Base-by-base conservation (phyloP, 2,329 filamentous ascomycete genomes). In the Epichloe elymi region DNA sequence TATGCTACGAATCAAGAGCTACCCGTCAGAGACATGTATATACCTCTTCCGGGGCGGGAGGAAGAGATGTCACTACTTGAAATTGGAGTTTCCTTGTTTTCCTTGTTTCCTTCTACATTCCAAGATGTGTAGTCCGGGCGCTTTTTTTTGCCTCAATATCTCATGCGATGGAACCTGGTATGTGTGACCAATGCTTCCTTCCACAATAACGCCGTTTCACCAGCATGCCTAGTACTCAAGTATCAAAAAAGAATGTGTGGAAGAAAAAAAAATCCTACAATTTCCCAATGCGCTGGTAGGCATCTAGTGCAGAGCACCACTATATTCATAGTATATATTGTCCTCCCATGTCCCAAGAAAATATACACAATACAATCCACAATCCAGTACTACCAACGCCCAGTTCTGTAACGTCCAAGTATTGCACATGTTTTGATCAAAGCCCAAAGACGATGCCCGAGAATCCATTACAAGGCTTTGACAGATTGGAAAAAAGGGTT, bases 401-500 rank as follows among this genome's bases (percentile, higher is more conserved):
- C 5, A 38, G 19, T 26, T 36, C 14, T 12, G 12, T 17, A 36
- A 20, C 33, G 30, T 17, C 11, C n/a, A 10, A 35, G 43, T 11
- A 30, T 7, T 17, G 8, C 7, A 35, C 43, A 14, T 15, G 43
- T 11, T 11, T 14, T 30, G 35, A 19, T 17, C 19, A 23, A 11
- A 30, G 10, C 26, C 26, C 17, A 49, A 26, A 23, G 7, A 49
- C 2, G 11, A 37, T n/a, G 7, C 10, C 6, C 6, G 7, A 33
- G 11, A 47, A 3, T 40, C 2, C 20, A 7, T 68, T 62, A 79
- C 59, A 81, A 60, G 8, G 75, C 70, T 66, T 78, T 78, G 40
- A 81, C 71, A 8, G 78, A 78, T 58, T 84, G 75, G 61, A 90
- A 90, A 62, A 62, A 90, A 90, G 0, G 80, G 55, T 84, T 84